These are phyloP conservation scores for Fomitopsis pinicola DNA, from an alignment of 1,284 basidiomycete genomes.

Conservation along the genomic window DNA sequence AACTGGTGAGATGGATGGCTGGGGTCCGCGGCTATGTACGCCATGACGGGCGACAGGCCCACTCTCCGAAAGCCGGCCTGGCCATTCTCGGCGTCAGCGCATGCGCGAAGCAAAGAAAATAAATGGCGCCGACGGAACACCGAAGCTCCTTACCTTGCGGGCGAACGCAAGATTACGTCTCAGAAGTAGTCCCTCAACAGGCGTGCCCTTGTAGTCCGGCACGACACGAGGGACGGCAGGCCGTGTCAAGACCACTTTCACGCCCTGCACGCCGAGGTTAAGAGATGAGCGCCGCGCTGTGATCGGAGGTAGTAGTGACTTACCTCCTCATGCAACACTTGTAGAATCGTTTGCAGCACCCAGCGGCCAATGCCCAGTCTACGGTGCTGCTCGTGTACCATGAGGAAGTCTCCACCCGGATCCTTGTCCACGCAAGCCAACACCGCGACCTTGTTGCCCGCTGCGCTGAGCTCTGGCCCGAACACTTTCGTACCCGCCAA, in stretches of 20 bases:
- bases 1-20: constrained; percentile 2
- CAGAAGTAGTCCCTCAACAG: not conserved
- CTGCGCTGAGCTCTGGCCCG: constrained; percentile 3
- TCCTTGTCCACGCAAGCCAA: constrained; percentile 1
- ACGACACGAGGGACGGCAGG: constrained; percentile 1
- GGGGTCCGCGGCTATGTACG: not conserved
- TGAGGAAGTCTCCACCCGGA: not conserved
- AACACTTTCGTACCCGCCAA: constrained; percentile 1
- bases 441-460: not conserved
- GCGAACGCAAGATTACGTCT: constrained; percentile 4
- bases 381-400: not conserved
- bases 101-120: not conserved
- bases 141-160: constrained; percentile 2
- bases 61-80: constrained; percentile 4
- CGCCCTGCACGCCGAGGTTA: not conserved
- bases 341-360: not conserved
- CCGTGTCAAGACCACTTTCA: constrained; percentile 3
- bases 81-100: not conserved
- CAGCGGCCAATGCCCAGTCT: not conserved
- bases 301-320: not conserved
- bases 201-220: not conserved
- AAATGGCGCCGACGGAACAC: not conserved
- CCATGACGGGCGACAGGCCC: constrained; percentile 3
- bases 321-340: constrained; percentile 1
- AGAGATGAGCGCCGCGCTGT: not conserved